Evolutionary conservation across 2,329 filamentous ascomycete species (phyloP).

Genomic region (Ceratocystiopsis sp.): DNA sequence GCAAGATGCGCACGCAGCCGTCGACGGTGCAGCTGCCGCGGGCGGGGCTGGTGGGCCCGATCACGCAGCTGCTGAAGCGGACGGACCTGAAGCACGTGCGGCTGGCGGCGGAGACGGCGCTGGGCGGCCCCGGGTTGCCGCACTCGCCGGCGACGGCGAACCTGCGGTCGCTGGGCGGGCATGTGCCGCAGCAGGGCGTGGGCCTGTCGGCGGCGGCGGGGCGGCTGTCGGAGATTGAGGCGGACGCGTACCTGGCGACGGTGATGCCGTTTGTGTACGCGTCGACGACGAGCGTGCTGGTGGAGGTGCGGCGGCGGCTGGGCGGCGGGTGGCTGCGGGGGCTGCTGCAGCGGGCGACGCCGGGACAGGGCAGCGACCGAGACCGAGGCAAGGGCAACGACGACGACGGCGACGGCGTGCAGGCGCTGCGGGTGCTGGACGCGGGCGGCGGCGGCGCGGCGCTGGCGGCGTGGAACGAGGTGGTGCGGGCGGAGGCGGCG

Average conservation of each 20-base stretch:
- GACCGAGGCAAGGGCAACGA: no score
- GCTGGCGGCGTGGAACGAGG: slow-evolving; percentile 58
- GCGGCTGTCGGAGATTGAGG: slow-evolving; percentile 58
- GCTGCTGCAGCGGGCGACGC: slow-evolving; percentile 23
- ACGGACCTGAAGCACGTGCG: slow-evolving; percentile 59
- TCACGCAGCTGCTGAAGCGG: slow-evolving; percentile 48
- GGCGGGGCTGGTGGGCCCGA: slow-evolving; percentile 50
- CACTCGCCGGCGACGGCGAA: slow-evolving; percentile 58
- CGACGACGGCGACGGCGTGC: no score
- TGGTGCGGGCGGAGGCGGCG: slow-evolving; percentile 69
- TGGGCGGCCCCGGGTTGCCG: slow-evolving; percentile 63
- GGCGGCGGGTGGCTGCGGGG: slow-evolving; percentile 53
- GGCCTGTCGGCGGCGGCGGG: slow-evolving; percentile 44
- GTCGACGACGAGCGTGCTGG: slow-evolving; percentile 46
- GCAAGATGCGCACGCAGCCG: slow-evolving; percentile 58
- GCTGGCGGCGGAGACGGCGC: slow-evolving; percentile 51
- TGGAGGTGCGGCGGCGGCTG: slow-evolving; percentile 57
- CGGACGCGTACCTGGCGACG: slow-evolving; percentile 52
- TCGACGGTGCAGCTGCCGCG: slow-evolving; percentile 60
- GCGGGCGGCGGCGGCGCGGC: slow-evolving; percentile 59
- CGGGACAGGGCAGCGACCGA: slow-evolving; percentile 25
- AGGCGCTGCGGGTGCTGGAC: slow-evolving; percentile 42
- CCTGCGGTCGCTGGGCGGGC: slow-evolving; percentile 18
- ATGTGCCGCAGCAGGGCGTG: slow-evolving; percentile 45
- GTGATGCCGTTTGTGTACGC: slow-evolving; percentile 58